Conservation (phyloP, 768 basidiomycete genomes). For the Daedalea quercina region DNA sequence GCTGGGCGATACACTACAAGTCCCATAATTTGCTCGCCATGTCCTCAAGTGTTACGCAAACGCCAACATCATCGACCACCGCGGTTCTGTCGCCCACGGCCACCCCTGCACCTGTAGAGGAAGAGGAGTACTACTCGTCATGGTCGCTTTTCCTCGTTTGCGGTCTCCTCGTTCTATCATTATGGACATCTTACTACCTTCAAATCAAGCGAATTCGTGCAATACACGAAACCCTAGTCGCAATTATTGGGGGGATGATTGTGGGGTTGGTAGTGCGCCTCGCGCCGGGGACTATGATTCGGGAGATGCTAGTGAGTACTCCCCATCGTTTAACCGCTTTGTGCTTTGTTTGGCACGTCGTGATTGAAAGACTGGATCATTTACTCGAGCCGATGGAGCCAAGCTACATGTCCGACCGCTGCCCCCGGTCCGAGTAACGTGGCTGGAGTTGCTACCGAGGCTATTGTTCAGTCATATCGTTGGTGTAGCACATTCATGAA, state of each 20-base stretch:
- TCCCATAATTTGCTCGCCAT: not conserved
- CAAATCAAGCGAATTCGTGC: constrained; percentile 95
- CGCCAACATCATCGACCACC: constrained; percentile 9
- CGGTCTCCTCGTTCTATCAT: constrained; percentile 85
- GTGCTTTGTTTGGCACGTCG: too few species aligned
- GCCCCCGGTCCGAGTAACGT: too few species aligned
- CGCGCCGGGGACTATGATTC: constrained; percentile 88
- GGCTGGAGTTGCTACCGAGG: too few species aligned
- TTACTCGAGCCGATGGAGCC: not conserved
- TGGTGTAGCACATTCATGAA: too few species aligned
- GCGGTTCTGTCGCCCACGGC: constrained; percentile 10
- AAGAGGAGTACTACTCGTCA: constrained; percentile 87
- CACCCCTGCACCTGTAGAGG: constrained; percentile 25
- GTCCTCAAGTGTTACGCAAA: constrained; percentile 7
- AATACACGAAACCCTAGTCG: constrained; percentile 92
- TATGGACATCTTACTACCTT: constrained; percentile 96
- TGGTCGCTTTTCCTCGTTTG: constrained; percentile 94
- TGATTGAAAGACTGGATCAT: not conserved
- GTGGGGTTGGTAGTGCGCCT: constrained; percentile 89
- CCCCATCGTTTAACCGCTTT: not conserved
- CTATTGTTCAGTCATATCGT: too few species aligned
- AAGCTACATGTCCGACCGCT: too few species aligned
- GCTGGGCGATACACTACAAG: not conserved
- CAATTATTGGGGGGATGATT: constrained; percentile 93
- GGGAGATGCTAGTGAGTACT: constrained; percentile 90